Percentiles rank a stretch among this genome's conserved stretches.
These are phyloP conservation scores for Fusarium ramigenum DNA, from an alignment of 2,329 filamentous ascomycete species.

Conservation along the genomic window DNA sequence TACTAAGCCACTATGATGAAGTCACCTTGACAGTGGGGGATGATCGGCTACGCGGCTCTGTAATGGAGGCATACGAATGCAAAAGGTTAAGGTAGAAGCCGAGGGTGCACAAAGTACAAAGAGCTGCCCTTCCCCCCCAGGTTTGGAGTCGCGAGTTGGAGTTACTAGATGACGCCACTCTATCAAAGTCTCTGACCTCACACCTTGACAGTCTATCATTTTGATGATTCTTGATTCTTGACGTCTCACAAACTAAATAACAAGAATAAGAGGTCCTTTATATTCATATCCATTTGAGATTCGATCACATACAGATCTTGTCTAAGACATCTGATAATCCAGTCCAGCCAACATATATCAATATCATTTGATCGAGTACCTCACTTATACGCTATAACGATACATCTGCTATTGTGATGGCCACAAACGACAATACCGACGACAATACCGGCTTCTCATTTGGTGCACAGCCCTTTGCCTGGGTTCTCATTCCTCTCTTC, in stretches of 20 bases:
- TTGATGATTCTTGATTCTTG: background rate
- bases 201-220: background rate
- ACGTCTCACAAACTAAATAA: background rate
- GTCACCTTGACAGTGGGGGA: constrained; percentile 21
- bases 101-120: constrained; percentile 27
- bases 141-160: background rate
- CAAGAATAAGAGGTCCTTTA: background rate
- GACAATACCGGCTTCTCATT: constrained; percentile 38
- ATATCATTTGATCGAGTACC: background rate
- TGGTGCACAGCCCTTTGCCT: constrained; percentile 63
- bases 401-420: constrained; percentile 5
- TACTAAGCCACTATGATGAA: constrained; percentile 37
- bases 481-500: constrained; percentile 62
- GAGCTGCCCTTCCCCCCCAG: background rate
- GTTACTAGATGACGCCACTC: constrained; percentile 25
- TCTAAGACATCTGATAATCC: background rate
- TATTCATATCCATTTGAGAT: background rate
- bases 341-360: background rate
- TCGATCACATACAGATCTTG: background rate
- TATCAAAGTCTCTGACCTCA: constrained; percentile 27
- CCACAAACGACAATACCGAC: constrained; percentile 11
- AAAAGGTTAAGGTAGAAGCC: background rate
- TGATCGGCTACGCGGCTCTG: constrained; percentile 21
- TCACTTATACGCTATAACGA: background rate
- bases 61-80: constrained; percentile 14